These are phyloP conservation scores for bread wheat (Triticum aestivum) DNA, from an alignment of 176 grass and related monocot species.

Conservation along the genomic window IWGSC_CS_RefSeq_v2.1 NC_057813.1:688905573-688906072, in stretches of 20 bases:
- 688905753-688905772: not conserved
- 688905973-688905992: not conserved
- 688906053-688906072: slow-evolving; percentile 13
- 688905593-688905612: not conserved
- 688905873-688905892: not conserved
- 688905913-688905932: not conserved
- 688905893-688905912: not conserved
- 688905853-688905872: not conserved
- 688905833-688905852: not conserved
- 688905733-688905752: not conserved
- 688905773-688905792: not conserved
- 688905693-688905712: no score
- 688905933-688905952: not conserved
- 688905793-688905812: not conserved
- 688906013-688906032: not conserved
- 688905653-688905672: no score
- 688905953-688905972: not conserved
- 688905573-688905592: not conserved
- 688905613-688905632: not conserved
- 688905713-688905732: no score
- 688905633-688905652: not conserved
- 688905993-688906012: not conserved
- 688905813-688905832: not conserved
- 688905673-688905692: no score
- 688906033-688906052: not conserved